Evolutionary conservation across 805 yeast species (phyloP).

Genomic region (Nakazawaea siamensis): DNA sequence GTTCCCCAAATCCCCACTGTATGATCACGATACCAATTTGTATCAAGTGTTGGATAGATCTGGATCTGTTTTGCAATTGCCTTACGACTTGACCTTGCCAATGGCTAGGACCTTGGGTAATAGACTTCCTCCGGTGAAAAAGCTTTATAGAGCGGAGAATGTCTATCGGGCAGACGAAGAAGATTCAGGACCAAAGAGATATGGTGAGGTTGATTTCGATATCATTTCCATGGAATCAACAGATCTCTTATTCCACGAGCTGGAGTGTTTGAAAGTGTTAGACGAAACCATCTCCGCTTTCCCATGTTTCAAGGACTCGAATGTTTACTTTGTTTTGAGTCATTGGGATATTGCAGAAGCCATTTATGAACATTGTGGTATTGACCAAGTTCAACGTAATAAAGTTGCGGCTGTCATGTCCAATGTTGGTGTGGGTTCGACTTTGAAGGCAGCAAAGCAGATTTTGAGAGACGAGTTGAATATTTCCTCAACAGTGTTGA

Average conservation of each 20-base stretch:
- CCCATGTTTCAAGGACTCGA: slow-evolving; percentile 56
- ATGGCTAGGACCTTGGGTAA: slow-evolving; percentile 79
- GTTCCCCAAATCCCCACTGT: slow-evolving; percentile 77
- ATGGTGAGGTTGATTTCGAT: slow-evolving; percentile 83
- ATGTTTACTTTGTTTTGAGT: slow-evolving; percentile 56
- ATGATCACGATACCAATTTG: slow-evolving; percentile 52
- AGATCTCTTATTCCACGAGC: slow-evolving; percentile 59
- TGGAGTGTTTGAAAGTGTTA: slow-evolving; percentile 78
- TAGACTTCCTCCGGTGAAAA: slow-evolving; percentile 37
- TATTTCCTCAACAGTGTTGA: slow-evolving; percentile 72
- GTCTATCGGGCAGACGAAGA: slow-evolving; percentile 67
- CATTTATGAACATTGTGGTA: slow-evolving; percentile 73
- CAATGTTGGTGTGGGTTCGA: slow-evolving; percentile 63
- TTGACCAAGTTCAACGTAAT: slow-evolving; percentile 64
- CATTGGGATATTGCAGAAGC: slow-evolving; percentile 76
- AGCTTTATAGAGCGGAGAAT: slow-evolving; percentile 67
- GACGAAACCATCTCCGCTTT: slow-evolving; percentile 62
- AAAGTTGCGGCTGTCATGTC: slow-evolving; percentile 68
- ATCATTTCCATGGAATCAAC: slow-evolving; percentile 40
- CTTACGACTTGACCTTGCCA: slow-evolving; percentile 86
- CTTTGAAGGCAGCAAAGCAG: slow-evolving; percentile 46
- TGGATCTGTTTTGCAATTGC: slow-evolving; percentile 83
- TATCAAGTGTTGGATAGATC: slow-evolving; percentile 78
- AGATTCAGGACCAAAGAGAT: slow-evolving; percentile 69
- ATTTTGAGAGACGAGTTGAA: slow-evolving; percentile 54